Percentiles rank a stretch among this genome's conserved stretches.
phyloP scores from a whole-genome alignment of 352 stramenopile genomes.

The Phytophthora europaea region DNA sequence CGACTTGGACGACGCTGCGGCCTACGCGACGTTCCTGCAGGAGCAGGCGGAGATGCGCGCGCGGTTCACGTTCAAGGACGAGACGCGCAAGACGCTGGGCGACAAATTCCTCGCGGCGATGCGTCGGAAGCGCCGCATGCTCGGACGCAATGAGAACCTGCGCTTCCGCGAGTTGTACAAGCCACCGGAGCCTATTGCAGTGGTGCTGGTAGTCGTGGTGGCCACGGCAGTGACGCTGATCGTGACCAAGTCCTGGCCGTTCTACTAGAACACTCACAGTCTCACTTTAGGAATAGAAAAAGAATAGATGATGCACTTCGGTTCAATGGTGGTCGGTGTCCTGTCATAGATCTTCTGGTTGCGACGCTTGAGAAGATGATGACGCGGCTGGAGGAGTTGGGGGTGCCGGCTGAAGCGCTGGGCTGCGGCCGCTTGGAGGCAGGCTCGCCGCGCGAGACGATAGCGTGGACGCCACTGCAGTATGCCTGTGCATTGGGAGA shows the following conservation, averaged over 20 bases:
- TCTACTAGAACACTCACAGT: constrained; percentile 49
- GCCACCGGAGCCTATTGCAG: constrained; percentile 69
- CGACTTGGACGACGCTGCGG: constrained; percentile 43
- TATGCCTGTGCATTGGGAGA: constrained; percentile 83
- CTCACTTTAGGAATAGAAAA: not conserved
- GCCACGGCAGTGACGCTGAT: constrained; percentile 76
- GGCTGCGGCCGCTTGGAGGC: constrained; percentile 52
- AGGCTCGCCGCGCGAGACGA: constrained; percentile 59
- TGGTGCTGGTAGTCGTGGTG: constrained; percentile 62
- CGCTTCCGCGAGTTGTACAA: constrained; percentile 83
- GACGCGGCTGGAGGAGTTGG: constrained; percentile 46
- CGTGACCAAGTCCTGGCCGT: constrained; percentile 83
- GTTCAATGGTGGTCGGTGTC: not conserved
- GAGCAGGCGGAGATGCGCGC: constrained; percentile 56
- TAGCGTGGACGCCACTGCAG: constrained; percentile 81
- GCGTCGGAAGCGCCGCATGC: constrained; percentile 68
- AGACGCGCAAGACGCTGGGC: constrained; percentile 45
- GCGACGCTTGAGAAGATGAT: constrained; percentile 33
- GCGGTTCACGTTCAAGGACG: constrained; percentile 61
- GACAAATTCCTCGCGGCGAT: constrained; percentile 58
- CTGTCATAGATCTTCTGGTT: not conserved
- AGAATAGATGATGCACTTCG: constrained; percentile 7
- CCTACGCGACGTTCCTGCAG: constrained; percentile 38
- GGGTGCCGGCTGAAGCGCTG: constrained; percentile 39
- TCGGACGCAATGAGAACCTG: constrained; percentile 78